Evolutionary conservation across 306 rosid genomes (phyloP).

Genomic region (Sechiopsis laciniata): DNA sequence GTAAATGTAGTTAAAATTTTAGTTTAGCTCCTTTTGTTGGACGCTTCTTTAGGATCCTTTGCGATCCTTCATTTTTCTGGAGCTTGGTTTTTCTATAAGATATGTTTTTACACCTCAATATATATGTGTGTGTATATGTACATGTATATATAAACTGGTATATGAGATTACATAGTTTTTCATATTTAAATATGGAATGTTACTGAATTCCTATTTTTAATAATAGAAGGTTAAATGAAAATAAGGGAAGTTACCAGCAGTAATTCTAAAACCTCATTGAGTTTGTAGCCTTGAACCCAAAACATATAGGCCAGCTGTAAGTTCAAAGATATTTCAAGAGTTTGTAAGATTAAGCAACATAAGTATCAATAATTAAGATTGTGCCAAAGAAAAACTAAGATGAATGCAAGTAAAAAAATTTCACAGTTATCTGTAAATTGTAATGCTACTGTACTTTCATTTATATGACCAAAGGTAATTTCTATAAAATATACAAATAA

Average conservation of each 20-base stretch:
- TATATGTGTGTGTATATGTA: too few relatives aligned
- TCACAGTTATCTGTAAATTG: too few relatives aligned
- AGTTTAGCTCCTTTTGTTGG: neutral
- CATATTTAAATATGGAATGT: neutral
- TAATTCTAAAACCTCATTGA: conserved; percentile 48
- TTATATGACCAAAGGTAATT: too few relatives aligned
- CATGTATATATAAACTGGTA: neutral
- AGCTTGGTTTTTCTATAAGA: neutral
- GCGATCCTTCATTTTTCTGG: neutral
- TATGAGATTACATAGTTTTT: neutral
- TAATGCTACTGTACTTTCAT: too few relatives aligned
- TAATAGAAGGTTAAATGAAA: conserved; percentile 4
- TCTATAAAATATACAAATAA: too few relatives aligned
- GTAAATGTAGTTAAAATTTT: neutral
- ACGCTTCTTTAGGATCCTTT: neutral
- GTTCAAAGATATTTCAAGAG: conserved; percentile 14
- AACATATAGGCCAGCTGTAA: conserved; percentile 34
- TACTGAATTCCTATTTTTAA: neutral
- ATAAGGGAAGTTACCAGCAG: conserved; percentile 55
- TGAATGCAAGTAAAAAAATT: too few relatives aligned
- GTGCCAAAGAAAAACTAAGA: too few relatives aligned
- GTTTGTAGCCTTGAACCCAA: conserved; percentile 84
- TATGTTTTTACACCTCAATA: too few relatives aligned
- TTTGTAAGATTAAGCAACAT: conserved; percentile 1
- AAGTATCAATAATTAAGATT: neutral